Evolutionary conservation across 2,329 filamentous ascomycete genomes (phyloP), one percentile per base, ranked within the genome.

Genomic region (Madurella mycetomatis): DNA sequence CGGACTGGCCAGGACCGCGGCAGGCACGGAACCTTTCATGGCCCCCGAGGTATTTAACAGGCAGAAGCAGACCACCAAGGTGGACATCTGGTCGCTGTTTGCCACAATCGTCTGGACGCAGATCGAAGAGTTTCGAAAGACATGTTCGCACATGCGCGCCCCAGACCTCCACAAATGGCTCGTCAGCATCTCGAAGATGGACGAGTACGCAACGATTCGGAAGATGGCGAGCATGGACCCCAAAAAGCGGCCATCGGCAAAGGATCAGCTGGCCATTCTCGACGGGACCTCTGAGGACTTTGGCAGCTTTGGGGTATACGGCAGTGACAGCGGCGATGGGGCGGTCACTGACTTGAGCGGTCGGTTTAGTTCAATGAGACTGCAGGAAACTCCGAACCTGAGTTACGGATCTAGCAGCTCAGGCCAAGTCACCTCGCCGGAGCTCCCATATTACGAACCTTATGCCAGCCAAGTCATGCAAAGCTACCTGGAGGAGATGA

Each of bases 1-100:
- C 1, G 58, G 49, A 1, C 4, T 57, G 4, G 66, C 66, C 2
- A 49, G 43, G 1, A 65, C 65, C 1, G 53, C 57, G 3, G 64
- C 59, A 0, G 66, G 66, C 1, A 69, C 66, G 0, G 56, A 58
- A 13, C 53, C 60, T 0, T 69, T 67, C 47, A 68, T 67, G 65
- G 66, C 66, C 0, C 66, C 66, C 2, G 65, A 68, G 34, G 59
- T 67, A 0, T 62, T 54, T 19, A 39, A 60, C 16, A 41, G 49
- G 5, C 16, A 53, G 7, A 13, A 34, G 12, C 66, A 69, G 49
- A 55, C 60, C 2, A 49, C 49, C 19, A 66, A 65, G 19, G 60
- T 64, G 2, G 68, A 69, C 41, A 64, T 68, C 2, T 69, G 66
- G 66, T 68, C 66, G 1, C 58, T 69, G 1, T 69, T 69, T 40